Evolutionary conservation across 306 rosid species (phyloP), one percentile per base, ranked within the genome.

Genomic region (Rosa lucieae): DNA sequence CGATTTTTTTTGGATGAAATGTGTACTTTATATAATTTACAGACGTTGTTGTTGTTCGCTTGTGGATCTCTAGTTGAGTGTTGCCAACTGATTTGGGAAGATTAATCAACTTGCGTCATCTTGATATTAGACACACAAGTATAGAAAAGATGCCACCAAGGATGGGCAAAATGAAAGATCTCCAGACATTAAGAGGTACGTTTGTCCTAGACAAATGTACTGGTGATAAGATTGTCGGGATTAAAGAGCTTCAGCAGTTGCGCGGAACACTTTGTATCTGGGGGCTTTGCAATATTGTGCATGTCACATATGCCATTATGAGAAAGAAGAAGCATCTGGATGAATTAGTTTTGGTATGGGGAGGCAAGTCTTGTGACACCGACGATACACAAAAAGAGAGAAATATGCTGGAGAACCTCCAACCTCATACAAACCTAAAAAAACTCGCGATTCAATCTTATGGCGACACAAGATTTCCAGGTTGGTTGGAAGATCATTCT

Each of bases 401-500:
- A n/a, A n/a, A n/a, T n/a, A n/a, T n/a, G n/a, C n/a, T n/a, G n/a
- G n/a, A n/a, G n/a, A n/a, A n/a, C n/a, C n/a, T n/a, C n/a, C n/a
- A n/a, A n/a, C n/a, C n/a, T n/a, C n/a, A n/a, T n/a, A n/a, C n/a
- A n/a, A n/a, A n/a, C 56, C 62, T 83, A 26, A 62, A 68, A 77
- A 6, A 26, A 0, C 55, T 76, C 1, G 0, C 4, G 3, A 44
- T 78, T 43, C 0, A 3, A 5, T 52, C 44, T 11, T 84, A 80
- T 37, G 66, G 74, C 3, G 70, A 85, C 5, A 39, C 14, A 15
- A 14, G 51, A 35, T 74, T 81, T 55, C 85, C 80, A 20, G 6
- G 39, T 29, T 84, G 85, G 87, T 2, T 84, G 5, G 66, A 65
- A 43, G 48, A 77, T 53, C 46, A 1, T 68, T 80, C 14, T 20